phyloP scores from a whole-genome alignment of 345 rosid species.

The Camelina sativa region DNA sequence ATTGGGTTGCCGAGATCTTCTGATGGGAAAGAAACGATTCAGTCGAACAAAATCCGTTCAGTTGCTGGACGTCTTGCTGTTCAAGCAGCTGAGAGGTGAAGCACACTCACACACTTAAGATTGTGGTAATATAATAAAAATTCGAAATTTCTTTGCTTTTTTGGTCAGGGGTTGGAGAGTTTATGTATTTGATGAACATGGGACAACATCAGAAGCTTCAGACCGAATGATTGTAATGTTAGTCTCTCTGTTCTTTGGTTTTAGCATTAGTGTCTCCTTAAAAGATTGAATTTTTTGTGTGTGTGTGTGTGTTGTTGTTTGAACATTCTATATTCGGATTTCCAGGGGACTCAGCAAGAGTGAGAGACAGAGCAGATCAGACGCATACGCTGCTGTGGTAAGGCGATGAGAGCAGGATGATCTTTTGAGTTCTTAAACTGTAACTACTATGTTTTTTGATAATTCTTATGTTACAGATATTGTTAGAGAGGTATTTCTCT shows the following conservation, averaged over 20 bases:
- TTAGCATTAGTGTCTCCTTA: background rate
- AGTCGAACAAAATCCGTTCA: slow-evolving; percentile 83
- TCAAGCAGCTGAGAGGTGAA: slow-evolving; percentile 78
- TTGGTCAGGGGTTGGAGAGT: slow-evolving; percentile 84
- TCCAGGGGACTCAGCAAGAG: slow-evolving; percentile 75
- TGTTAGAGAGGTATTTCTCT: slow-evolving; percentile 82
- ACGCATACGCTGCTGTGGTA: slow-evolving; percentile 92
- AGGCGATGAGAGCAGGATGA: slow-evolving; percentile 25
- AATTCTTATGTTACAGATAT: slow-evolving; percentile 55
- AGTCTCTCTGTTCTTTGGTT: slow-evolving; percentile 20
- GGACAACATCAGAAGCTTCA: slow-evolving; percentile 74
- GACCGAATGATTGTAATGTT: slow-evolving; percentile 78
- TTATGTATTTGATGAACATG: slow-evolving; percentile 86
- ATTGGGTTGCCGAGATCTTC: slow-evolving; percentile 83
- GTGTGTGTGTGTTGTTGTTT: slow-evolving; percentile 10
- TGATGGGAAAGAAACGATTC: slow-evolving; percentile 81
- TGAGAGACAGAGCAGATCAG: slow-evolving; percentile 57
- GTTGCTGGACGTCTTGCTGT: slow-evolving; percentile 79
- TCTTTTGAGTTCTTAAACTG: background rate
- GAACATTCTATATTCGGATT: background rate
- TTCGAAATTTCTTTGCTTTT: slow-evolving; percentile 19
- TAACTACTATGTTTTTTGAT: slow-evolving; percentile 12
- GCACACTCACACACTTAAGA: background rate
- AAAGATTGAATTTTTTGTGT: background rate
- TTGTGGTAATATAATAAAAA: no score